Evolutionary conservation across 2,329 filamentous ascomycete species (phyloP).

Genomic region (Nakataea oryzae): DNA sequence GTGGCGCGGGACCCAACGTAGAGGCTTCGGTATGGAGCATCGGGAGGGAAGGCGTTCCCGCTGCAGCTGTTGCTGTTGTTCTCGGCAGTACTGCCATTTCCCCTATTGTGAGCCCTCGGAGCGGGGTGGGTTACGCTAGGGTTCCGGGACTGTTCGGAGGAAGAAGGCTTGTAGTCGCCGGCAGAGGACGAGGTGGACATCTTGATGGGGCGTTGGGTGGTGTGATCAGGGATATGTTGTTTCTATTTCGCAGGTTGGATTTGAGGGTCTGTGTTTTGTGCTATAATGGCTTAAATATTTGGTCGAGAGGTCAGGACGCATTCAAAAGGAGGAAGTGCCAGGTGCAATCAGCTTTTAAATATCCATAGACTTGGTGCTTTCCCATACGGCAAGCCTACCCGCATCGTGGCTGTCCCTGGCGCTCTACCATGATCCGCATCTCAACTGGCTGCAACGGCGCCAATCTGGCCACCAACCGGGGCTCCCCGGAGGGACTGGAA

Average conservation of each 20-base stretch:
- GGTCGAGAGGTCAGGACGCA: too few species aligned
- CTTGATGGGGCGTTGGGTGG: background rate
- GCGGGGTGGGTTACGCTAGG: too few species aligned
- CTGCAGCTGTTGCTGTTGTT: background rate
- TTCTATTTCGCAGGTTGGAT: background rate
- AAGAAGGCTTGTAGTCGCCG: background rate
- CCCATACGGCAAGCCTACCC: background rate
- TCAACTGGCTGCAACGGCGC: too few species aligned
- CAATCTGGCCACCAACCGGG: background rate
- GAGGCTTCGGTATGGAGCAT: background rate
- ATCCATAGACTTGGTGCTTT: background rate
- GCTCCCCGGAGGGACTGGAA: background rate
- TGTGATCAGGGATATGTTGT: background rate
- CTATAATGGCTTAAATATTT: too few species aligned
- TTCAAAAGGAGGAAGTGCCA: background rate
- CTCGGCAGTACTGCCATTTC: too few species aligned
- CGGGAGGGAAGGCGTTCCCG: background rate
- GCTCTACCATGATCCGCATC: too few species aligned
- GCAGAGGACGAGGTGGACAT: background rate
- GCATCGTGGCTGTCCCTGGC: too few species aligned
- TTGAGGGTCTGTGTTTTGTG: too few species aligned
- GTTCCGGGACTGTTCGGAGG: background rate
- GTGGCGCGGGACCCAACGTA: background rate
- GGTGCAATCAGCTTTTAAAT: background rate
- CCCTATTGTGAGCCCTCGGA: too few species aligned